Percentiles rank a stretch among this genome's conserved stretches.
phyloP scores from a whole-genome alignment of 208 protist species.

The Acanthamoeba healyi region DNA sequence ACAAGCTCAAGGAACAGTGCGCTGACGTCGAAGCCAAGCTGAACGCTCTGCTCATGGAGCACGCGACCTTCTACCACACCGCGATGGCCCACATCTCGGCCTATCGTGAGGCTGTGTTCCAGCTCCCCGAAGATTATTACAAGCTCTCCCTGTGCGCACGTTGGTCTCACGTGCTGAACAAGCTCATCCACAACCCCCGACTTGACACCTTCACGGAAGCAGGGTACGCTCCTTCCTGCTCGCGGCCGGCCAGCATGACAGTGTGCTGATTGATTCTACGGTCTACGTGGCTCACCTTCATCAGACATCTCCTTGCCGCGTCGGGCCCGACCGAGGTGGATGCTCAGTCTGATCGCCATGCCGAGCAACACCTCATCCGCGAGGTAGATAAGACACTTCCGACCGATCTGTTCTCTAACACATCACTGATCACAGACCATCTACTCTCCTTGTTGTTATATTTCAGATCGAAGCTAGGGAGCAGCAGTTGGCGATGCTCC shows the following conservation, averaged over 20 bases:
- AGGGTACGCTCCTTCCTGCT: neutral
- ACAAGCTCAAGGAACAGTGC: conserved; percentile 52
- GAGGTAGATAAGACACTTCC: too few species aligned
- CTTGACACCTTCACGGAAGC: neutral
- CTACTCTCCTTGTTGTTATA: too few species aligned
- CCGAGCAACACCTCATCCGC: neutral
- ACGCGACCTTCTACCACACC: neutral
- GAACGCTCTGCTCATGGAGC: neutral
- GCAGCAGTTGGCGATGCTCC: neutral
- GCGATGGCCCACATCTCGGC: neutral
- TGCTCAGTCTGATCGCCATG: neutral
- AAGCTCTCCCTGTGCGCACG: conserved; percentile 3
- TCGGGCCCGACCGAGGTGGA: neutral
- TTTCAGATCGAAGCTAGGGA: conserved; percentile 41
- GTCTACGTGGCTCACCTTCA: neutral
- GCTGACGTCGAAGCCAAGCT: conserved; percentile 22
- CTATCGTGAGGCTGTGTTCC: conserved; percentile 18
- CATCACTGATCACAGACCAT: neutral
- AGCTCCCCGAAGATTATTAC: conserved; percentile 28
- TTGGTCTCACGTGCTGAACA: neutral
- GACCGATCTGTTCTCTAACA: too few species aligned
- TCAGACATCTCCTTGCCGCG: neutral
- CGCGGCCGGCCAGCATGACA: neutral
- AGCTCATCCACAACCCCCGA: conserved; percentile 6
- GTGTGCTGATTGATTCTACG: neutral